Conservation (phyloP, 139 green algal genomes). For the Coelastrella sp. region DNA sequence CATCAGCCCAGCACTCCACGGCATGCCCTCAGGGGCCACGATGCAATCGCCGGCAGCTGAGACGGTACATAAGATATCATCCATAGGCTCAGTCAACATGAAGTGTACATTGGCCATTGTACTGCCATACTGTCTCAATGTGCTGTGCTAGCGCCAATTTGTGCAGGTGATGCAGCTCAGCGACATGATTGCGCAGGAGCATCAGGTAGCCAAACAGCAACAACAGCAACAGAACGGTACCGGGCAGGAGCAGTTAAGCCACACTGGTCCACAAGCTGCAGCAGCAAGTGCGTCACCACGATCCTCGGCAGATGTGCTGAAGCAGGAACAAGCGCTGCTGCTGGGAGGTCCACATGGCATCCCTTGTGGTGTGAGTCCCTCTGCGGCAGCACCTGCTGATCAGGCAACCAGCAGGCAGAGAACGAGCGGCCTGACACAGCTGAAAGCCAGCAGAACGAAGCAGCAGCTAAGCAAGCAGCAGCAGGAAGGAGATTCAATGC, state of each 20-base stretch:
- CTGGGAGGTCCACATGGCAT: no score
- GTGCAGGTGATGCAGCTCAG: neutral
- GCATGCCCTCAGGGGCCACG: no score
- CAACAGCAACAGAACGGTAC: neutral
- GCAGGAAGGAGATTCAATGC: neutral
- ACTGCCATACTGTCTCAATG: neutral
- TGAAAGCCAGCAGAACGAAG: neutral
- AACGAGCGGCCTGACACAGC: neutral
- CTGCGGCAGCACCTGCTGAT: no score
- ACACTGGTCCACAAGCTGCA: neutral
- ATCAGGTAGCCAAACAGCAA: neutral
- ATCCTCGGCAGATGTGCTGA: no score
- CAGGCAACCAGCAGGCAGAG: neutral
- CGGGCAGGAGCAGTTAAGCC: neutral
- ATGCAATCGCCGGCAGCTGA: no score
- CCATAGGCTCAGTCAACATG: no score
- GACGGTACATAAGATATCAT: no score
- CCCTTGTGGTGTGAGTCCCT: no score
- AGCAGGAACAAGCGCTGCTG: no score
- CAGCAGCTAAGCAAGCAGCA: constrained; percentile 2
- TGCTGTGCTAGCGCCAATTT: neutral
- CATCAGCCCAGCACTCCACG: no score
- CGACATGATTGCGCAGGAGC: constrained; percentile 16
- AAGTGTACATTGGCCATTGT: neutral
- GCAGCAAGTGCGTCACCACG: neutral